Percentiles rank a stretch among this genome's conserved stretches.
Conservation (phyloP, 148 eudicot species). For the Beta vulgaris region DNA sequence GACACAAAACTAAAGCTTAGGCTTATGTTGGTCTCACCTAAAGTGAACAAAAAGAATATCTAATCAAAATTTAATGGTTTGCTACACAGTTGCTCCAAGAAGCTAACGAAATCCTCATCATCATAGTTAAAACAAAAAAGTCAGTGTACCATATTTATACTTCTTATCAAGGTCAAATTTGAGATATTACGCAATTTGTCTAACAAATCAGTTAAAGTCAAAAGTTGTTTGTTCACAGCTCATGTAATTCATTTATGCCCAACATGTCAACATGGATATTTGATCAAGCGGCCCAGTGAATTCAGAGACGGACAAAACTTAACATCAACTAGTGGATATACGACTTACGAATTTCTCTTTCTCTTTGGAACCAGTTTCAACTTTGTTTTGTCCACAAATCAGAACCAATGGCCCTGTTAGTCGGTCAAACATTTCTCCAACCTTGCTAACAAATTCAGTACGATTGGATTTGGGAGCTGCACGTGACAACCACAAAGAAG, state of each 20-base stretch:
- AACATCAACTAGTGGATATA: slow-evolving; percentile 3
- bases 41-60: not conserved
- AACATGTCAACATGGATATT: not conserved
- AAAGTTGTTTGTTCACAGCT: not conserved
- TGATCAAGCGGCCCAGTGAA: not conserved
- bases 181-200: not conserved
- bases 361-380: slow-evolving; percentile 81
- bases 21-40: too few species aligned
- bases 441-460: slow-evolving; percentile 70
- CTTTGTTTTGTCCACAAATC: slow-evolving; percentile 95
- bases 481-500: slow-evolving; percentile 73
- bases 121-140: not conserved
- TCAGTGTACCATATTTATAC: not conserved
- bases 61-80: not conserved
- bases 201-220: not conserved
- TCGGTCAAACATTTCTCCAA: slow-evolving; percentile 86
- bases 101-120: not conserved
- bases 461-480: slow-evolving; percentile 83
- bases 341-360: slow-evolving; percentile 83
- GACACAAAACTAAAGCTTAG: too few species aligned
- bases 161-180: not conserved
- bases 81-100: not conserved
- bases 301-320: slow-evolving; percentile 1
- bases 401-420: slow-evolving; percentile 76
- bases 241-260: not conserved